Conservation (phyloP, 331 rosid species). For the Malus hybrid region DNA sequence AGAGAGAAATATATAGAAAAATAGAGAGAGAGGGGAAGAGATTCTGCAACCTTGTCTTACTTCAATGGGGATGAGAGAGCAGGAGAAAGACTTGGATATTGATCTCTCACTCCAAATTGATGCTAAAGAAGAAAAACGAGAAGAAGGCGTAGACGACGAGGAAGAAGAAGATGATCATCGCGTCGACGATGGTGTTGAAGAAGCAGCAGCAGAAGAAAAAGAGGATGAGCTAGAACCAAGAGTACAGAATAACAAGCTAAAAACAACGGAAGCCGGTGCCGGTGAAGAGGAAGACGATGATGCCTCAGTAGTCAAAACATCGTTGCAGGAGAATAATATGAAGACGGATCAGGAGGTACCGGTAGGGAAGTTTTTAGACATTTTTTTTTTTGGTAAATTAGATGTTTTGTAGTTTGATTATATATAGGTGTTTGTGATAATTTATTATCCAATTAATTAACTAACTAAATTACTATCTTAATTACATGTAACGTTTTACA, state of each 20-base stretch:
- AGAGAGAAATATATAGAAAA: background rate
- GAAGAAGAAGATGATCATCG: background rate
- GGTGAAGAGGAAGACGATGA: conserved; percentile 43
- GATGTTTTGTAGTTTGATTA: background rate
- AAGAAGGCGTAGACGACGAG: background rate
- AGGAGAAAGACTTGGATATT: conserved; percentile 37
- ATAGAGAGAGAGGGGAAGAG: background rate
- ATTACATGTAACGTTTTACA: background rate
- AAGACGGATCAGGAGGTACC: conserved; percentile 38
- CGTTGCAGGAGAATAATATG: conserved; percentile 33
- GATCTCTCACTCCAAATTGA: conserved; percentile 70
- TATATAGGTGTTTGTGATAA: background rate
- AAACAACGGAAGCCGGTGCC: conserved; percentile 6
- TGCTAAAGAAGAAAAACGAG: conserved; percentile 10
- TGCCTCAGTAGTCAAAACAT: conserved; percentile 22
- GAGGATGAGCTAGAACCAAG: background rate
- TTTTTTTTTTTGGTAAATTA: too few species aligned
- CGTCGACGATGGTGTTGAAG: background rate
- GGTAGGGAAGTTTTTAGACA: background rate
- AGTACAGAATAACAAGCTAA: conserved; percentile 13
- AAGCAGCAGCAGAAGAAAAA: background rate
- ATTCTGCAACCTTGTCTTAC: conserved; percentile 22
- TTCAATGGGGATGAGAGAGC: conserved; percentile 26
- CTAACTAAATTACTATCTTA: background rate
- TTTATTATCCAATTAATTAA: background rate